Evolutionary conservation across 2,329 filamentous ascomycete species (phyloP).

Genomic region (Phaeomoniella chlamydospora): DNA sequence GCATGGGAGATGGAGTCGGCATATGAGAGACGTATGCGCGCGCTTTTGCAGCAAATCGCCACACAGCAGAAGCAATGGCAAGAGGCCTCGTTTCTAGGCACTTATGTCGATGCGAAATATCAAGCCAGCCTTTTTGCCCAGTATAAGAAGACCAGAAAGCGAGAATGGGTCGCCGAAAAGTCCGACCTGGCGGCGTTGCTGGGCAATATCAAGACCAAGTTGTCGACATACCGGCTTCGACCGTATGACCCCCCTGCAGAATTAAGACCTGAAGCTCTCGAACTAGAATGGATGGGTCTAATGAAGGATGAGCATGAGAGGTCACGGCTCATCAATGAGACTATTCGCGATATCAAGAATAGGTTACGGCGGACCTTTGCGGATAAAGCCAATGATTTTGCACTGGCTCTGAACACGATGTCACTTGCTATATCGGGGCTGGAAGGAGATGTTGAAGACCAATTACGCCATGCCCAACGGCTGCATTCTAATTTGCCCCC

Average conservation of each 20-base stretch:
- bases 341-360: slow-evolving; percentile 97
- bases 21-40: slow-evolving; percentile 82
- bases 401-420: slow-evolving; percentile 84
- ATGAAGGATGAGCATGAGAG: slow-evolving; percentile 74
- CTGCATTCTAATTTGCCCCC: slow-evolving; percentile 76
- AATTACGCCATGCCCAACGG: slow-evolving; percentile 72
- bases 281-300: slow-evolving; percentile 65
- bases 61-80: slow-evolving; percentile 65
- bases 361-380: slow-evolving; percentile 82
- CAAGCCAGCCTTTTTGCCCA: slow-evolving; percentile 67
- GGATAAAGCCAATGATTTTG: slow-evolving; percentile 97
- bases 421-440: slow-evolving; percentile 91
- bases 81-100: slow-evolving; percentile 71
- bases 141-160: slow-evolving; percentile 87
- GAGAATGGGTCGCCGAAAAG: slow-evolving; percentile 95
- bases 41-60: slow-evolving; percentile 59
- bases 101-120: slow-evolving; percentile 80
- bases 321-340: slow-evolving; percentile 93
- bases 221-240: slow-evolving; percentile 82
- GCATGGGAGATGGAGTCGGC: slow-evolving; percentile 99
- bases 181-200: slow-evolving; percentile 84
- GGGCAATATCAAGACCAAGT: slow-evolving; percentile 97
- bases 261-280: slow-evolving; percentile 66
- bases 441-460: slow-evolving; percentile 92
- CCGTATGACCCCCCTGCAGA: slow-evolving; percentile 83